Percentiles rank a stretch among this genome's conserved stretches.
Evolutionary conservation across 139 green algal species (phyloP).

Genomic region (Eudorina sp.): DNA sequence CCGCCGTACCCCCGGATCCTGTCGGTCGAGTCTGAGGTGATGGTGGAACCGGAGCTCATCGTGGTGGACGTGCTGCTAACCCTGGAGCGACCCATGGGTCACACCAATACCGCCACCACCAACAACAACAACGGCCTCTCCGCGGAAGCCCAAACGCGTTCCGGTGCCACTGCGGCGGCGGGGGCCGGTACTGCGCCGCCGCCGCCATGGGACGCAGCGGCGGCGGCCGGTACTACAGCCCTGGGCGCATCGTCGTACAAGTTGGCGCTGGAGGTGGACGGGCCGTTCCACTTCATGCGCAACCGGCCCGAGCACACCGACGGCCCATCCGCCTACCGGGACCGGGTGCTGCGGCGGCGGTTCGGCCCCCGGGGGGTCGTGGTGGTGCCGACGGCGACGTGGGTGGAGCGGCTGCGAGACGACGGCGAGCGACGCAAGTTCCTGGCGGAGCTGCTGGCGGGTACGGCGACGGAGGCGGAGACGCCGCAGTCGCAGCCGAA

Average conservation of each 20-base stretch:
- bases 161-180: neutral
- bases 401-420: neutral
- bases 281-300: slow-evolving; percentile 33
- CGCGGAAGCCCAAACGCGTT: neutral
- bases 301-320: neutral
- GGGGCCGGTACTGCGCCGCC: neutral
- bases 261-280: slow-evolving; percentile 27
- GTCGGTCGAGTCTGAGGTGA: neutral
- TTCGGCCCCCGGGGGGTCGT: slow-evolving; percentile 4
- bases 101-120: neutral
- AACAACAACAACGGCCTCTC: neutral
- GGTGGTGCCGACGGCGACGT: neutral
- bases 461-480: neutral
- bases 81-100: neutral
- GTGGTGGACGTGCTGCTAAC: slow-evolving; percentile 1
- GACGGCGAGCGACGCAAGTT: neutral
- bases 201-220: neutral
- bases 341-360: neutral
- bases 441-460: neutral
- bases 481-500: neutral
- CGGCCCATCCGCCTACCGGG: neutral
- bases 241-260: neutral
- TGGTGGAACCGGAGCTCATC: slow-evolving; percentile 12
- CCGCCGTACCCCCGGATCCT: neutral
- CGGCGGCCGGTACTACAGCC: neutral